Evolutionary conservation across 2,329 filamentous ascomycete genomes (phyloP).

Genomic region (Aspergillus sojae): DNA sequence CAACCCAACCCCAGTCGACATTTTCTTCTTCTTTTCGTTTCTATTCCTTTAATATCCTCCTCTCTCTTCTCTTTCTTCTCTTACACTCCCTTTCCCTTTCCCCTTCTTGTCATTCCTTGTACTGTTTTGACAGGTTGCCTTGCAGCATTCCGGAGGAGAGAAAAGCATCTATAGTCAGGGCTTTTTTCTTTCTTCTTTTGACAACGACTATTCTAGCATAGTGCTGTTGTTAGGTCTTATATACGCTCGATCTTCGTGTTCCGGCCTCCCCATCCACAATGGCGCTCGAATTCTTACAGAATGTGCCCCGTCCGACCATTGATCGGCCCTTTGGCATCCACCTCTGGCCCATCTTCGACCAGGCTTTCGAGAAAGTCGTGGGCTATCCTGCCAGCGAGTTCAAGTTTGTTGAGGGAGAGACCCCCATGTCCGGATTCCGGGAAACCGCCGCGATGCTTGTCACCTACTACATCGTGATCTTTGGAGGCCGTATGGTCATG

Average conservation of each 20-base stretch:
- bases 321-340: slow-evolving; percentile 90
- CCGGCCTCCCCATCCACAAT: slow-evolving; percentile 39
- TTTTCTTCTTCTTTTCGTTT: slow-evolving; percentile 19
- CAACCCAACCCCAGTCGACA: slow-evolving; percentile 18
- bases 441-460: slow-evolving; percentile 79
- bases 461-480: slow-evolving; percentile 90
- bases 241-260: neutral
- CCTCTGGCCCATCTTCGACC: slow-evolving; percentile 93
- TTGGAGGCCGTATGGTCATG: slow-evolving; percentile 91
- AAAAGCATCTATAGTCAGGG: slow-evolving; percentile 6
- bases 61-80: slow-evolving; percentile 67
- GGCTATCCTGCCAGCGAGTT: slow-evolving; percentile 89
- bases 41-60: slow-evolving; percentile 48
- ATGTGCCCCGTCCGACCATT: slow-evolving; percentile 72
- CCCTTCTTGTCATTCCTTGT: slow-evolving; percentile 16
- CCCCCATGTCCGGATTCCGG: slow-evolving; percentile 86
- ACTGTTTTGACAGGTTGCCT: slow-evolving; percentile 5
- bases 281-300: slow-evolving; percentile 51
- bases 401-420: slow-evolving; percentile 76
- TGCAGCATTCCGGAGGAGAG: slow-evolving; percentile 13
- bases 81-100: slow-evolving; percentile 15
- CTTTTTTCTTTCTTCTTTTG: neutral
- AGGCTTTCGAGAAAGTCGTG: slow-evolving; percentile 72
- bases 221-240: neutral
- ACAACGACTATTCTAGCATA: neutral